These are phyloP conservation scores for Bromus sterilis DNA, from an alignment of 176 grass and related monocot genomes.

Conservation along the genomic window DNA sequence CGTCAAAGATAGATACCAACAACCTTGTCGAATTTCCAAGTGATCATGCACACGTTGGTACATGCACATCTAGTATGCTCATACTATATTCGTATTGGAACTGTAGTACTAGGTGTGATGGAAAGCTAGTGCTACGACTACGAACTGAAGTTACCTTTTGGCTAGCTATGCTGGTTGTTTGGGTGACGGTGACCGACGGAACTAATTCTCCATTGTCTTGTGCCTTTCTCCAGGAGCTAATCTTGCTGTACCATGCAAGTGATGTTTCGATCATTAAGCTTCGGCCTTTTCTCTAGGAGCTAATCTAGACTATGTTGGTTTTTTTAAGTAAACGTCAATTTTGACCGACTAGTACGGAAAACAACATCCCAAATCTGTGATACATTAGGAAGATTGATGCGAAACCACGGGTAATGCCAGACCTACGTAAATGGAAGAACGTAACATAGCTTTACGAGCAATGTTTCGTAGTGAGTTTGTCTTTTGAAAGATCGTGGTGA, in stretches of 20 bases:
- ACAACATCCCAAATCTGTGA: neutral
- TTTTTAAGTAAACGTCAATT: too few species aligned
- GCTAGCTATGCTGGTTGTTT: neutral
- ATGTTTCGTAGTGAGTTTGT: too few species aligned
- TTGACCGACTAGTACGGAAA: too few species aligned
- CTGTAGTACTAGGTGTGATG: neutral
- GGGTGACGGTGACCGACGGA: neutral
- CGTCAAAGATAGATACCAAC: neutral
- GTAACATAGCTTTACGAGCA: too few species aligned
- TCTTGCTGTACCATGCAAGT: slow-evolving; percentile 4
- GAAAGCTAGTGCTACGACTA: neutral
- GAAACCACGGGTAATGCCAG: too few species aligned
- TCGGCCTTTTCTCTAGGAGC: neutral
- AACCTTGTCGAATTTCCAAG: neutral
- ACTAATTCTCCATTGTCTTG: neutral
- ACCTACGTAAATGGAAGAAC: too few species aligned
- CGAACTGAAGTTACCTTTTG: neutral
- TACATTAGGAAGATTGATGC: neutral
- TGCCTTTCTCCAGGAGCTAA: neutral
- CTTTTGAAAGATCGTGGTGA: too few species aligned
- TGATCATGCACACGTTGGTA: slow-evolving; percentile 5
- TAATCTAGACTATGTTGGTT: too few species aligned
- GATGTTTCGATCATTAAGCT: neutral
- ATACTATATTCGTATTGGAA: neutral
- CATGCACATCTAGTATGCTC: neutral